A percentile compares a stretch with the other conserved stretches of the same genome.
Conservation (phyloP, 169 alveolate genomes). For the Cytauxzoon felis region DNA sequence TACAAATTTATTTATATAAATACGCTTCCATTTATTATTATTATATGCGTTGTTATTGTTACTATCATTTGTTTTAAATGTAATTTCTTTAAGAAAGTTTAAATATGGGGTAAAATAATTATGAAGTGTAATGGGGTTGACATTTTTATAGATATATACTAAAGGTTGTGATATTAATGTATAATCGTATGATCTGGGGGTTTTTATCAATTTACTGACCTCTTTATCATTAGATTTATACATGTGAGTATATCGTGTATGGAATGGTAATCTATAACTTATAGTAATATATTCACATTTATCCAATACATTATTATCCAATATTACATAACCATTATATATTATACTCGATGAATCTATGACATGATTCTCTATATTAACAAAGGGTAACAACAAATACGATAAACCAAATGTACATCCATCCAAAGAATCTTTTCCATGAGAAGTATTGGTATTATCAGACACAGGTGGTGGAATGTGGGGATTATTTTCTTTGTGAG, state of each 20-base stretch:
- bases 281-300: conserved; percentile 7
- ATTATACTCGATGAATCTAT: conserved; percentile 34
- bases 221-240: conserved; percentile 1
- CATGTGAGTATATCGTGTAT: conserved; percentile 57
- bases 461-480: too few relatives aligned
- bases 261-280: conserved; percentile 24
- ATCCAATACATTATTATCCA: conserved; percentile 16
- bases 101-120: neutral
- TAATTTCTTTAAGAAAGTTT: conserved; percentile 10
- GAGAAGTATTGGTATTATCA: conserved; percentile 1
- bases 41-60: neutral
- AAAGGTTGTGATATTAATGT: conserved; percentile 24
- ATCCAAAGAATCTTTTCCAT: conserved; percentile 13
- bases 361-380: conserved; percentile 51
- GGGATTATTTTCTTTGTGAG: too few relatives aligned
- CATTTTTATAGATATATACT: conserved; percentile 12
- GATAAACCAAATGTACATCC: neutral
- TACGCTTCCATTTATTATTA: too few relatives aligned
- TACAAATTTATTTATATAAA: too few relatives aligned
- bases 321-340: conserved; percentile 40
- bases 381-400: conserved; percentile 6
- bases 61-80: conserved; percentile 8
- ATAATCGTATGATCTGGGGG: neutral
- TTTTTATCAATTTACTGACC: neutral
- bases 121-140: neutral